Base-by-base conservation (phyloP, 2,329 filamentous ascomycete genomes). In the Arthrobotrys entomopaga region DNA sequence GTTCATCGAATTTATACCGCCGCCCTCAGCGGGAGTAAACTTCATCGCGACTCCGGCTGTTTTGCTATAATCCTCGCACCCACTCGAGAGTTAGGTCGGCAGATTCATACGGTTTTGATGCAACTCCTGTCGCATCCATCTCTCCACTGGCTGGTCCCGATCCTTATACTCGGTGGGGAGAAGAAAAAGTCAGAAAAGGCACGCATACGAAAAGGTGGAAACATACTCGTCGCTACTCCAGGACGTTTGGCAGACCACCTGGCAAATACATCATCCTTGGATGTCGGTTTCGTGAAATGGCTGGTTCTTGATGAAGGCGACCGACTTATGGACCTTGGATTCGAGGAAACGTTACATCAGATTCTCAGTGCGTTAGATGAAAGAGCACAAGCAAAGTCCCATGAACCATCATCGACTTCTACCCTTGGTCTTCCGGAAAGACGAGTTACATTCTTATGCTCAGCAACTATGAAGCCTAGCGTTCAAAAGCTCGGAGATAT, bases 381-480 rank as follows among this genome's bases (percentile, higher is more conserved):
- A 29, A 66, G 61, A 34, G 61, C 61, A 13, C 69, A 66, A 20
- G 40, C 13, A 16, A 5, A 40, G 29, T 43, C 49, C 1, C 42
- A 20, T 22, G 56, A 73, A 7, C 13, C 11, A 24, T 52, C 60
- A 4, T 19, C 59, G 8, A 48, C 40, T 1, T 34, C 49, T 24
- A 24, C 43, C 8, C 48, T 52, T 8, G 56, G 60, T 10, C 61
- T 73, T 6, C 90, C 92, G 0, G 88, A 88, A 61, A 87, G 93
- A 76, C 87, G 93, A 65, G 90, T 92, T 1, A 98, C 95, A 0
- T 86, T 99, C 2, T 86, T 99, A 1, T 99, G 95, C 81, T 99
- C 95, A 2, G 95, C 95, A 2, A 99, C 95, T 0, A 91, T 99
- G 89, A 97, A 97, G 83, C 93, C 96, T 88, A 95, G 94, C 78